These are phyloP conservation scores for Aspergillus candidus DNA, from an alignment of 2,329 filamentous ascomycete genomes.

Conservation along the genomic window DNA sequence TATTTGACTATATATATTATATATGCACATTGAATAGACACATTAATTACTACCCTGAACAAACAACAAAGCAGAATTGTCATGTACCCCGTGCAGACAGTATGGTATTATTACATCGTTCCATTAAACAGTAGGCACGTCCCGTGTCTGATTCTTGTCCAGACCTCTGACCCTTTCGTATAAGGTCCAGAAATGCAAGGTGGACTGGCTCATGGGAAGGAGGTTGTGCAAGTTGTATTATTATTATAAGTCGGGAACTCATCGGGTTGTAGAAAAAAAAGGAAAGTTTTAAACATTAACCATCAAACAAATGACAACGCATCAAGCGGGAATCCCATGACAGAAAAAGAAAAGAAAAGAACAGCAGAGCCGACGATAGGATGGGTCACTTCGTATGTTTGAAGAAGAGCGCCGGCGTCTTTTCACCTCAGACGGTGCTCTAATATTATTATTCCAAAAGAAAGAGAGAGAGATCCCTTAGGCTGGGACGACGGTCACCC, in stretches of 20 bases:
- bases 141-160: too few relatives aligned
- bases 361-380: slow-evolving; percentile 5
- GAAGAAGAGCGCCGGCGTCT: slow-evolving; percentile 5
- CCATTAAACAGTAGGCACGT: too few relatives aligned
- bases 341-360: slow-evolving; percentile 2
- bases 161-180: too few relatives aligned
- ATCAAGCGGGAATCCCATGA: slow-evolving; percentile 10
- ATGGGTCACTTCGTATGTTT: too few relatives aligned
- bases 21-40: too few relatives aligned
- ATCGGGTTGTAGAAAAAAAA: slow-evolving; percentile 2
- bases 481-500: slow-evolving; percentile 2
- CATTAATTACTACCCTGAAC: too few relatives aligned
- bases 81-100: too few relatives aligned
- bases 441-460: slow-evolving; percentile 3
- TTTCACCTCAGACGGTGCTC: slow-evolving; percentile 7
- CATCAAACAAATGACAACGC: slow-evolving; percentile 1
- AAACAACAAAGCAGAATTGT: too few relatives aligned
- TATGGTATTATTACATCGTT: too few relatives aligned
- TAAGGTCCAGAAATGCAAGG: neutral
- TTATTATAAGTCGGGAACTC: slow-evolving; percentile 3
- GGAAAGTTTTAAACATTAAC: neutral
- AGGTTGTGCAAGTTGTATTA: neutral
- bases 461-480: slow-evolving; percentile 19
- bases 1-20: neutral
- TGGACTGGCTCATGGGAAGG: neutral